Base-by-base conservation (phyloP, 169 alveolate species). In the Babesia bigemina region DNA sequence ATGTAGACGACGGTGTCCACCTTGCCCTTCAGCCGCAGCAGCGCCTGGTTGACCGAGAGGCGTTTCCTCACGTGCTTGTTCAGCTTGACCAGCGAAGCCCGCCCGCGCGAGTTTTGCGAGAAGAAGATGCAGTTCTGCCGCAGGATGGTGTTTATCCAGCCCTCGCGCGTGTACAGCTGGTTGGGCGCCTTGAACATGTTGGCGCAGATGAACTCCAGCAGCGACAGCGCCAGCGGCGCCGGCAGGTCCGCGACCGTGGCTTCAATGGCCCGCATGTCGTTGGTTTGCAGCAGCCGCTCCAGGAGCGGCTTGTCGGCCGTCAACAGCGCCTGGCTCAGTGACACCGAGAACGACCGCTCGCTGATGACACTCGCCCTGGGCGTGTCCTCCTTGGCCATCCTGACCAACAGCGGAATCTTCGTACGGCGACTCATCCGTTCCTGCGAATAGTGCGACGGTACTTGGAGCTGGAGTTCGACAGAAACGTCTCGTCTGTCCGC, bases 91-190 rank as follows among this genome's bases (percentile, higher is more conserved):
- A 83, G 76, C 11, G 75, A 62, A 39, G 72, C 79, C 28, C 73
- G 74, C 24, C 83, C 90, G 26, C 69, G 44, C 8, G 58, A 21
- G 39, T 75, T 75, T 19, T 58, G 61, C 26, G 90, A 55, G 61
- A 83, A 75, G 50, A 74, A 61, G 22, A 58, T 26, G 55, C 59
- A 49, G 69, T 83, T 75, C 39, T n/a, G 58, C 14, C 90, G 50
- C 70, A 83, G 66, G 13, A 83, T 45, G 29, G 90, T 56, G 70
- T 73, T 83, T 26, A 83, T 83, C 90, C 90, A 83, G 10, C 90
- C 90, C 66, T 83, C 86, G 16, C 86, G 61, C 33, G 79, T 49
- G 76, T 83, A 83, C 29, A 83, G 65, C 59, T 69, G 85, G 76
- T 83, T 74, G 33, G 90, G 86, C 22, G 67, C 63, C 75, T 52